Evolutionary conservation across 2,329 filamentous ascomycete species (phyloP).

Genomic region (Lachnellula hyalina): DNA sequence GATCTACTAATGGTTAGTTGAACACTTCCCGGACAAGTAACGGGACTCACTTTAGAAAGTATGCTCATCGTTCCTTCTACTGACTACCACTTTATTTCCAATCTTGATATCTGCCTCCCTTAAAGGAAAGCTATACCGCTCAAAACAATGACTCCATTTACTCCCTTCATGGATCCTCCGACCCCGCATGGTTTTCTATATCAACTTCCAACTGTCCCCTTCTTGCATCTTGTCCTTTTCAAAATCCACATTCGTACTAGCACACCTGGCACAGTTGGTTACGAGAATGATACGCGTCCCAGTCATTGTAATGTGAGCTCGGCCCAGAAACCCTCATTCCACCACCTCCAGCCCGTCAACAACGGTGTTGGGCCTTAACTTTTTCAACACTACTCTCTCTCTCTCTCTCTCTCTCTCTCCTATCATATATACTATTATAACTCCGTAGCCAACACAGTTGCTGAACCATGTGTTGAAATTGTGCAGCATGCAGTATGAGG

Average conservation of each 20-base stretch:
- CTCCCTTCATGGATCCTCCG: constrained; percentile 62
- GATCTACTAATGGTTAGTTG: neutral
- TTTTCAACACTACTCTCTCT: too few relatives aligned
- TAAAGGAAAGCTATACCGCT: constrained; percentile 60
- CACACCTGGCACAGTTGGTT: constrained; percentile 63
- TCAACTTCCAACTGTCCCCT: constrained; percentile 53
- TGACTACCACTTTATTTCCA: constrained; percentile 42
- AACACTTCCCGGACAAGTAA: neutral
- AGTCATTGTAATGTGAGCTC: constrained; percentile 43
- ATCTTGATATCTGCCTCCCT: constrained; percentile 33
- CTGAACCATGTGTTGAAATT: constrained; percentile 69
- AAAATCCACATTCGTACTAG: constrained; percentile 67
- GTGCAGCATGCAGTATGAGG: too few relatives aligned
- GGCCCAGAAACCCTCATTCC: constrained; percentile 69
- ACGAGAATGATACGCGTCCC: constrained; percentile 48
- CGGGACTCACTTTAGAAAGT: constrained; percentile 41
- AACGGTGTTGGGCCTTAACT: too few relatives aligned
- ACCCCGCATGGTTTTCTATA: constrained; percentile 66
- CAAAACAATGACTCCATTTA: constrained; percentile 65
- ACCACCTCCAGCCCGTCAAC: constrained; percentile 53
- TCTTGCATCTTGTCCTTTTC: constrained; percentile 52
- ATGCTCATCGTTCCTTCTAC: constrained; percentile 36
- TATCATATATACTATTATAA: too few relatives aligned
- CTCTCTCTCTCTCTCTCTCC: too few relatives aligned
- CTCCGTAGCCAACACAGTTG: constrained; percentile 56